Percentiles rank a stretch among this genome's conserved stretches.
phyloP scores from a whole-genome alignment of 2,329 filamentous ascomycete species.

The Berkeleyomyces basicola region DNA sequence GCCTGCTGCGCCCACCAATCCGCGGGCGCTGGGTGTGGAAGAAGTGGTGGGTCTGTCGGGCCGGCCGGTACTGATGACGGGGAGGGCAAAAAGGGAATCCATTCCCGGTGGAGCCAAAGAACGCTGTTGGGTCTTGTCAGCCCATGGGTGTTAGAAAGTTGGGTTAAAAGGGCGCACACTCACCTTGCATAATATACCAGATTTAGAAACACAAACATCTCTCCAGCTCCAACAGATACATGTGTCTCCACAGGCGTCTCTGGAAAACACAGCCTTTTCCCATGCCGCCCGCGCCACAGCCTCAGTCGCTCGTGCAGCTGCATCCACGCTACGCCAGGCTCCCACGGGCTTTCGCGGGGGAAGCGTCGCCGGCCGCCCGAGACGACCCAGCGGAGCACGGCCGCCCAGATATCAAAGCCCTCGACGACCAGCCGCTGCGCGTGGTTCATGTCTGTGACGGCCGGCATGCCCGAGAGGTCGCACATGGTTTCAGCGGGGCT shows the following conservation, averaged over 20 bases:
- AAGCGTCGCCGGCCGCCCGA: conserved; percentile 28
- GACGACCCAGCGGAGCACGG: conserved; percentile 26
- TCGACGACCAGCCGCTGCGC: conserved; percentile 18
- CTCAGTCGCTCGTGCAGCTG: conserved; percentile 19
- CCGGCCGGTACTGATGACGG: conserved; percentile 21
- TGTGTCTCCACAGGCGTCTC: conserved; percentile 23
- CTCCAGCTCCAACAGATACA: conserved; percentile 24
- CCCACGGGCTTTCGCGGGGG: conserved; percentile 25
- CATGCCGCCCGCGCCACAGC: conserved; percentile 23
- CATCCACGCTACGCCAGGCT: conserved; percentile 22
- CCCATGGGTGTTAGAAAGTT: neutral
- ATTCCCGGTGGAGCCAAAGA: conserved; percentile 28
- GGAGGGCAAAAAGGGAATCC: conserved; percentile 27
- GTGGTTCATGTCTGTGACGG: conserved; percentile 20
- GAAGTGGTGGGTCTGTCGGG: conserved; percentile 25
- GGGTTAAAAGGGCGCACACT: neutral
- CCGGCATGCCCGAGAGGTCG: neutral
- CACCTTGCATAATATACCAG: conserved; percentile 28
- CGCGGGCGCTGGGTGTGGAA: conserved; percentile 23
- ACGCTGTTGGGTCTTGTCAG: conserved; percentile 17
- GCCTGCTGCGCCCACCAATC: conserved; percentile 27
- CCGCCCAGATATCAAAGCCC: conserved; percentile 29
- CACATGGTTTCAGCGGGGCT: neutral
- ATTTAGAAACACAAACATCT: conserved; percentile 28
- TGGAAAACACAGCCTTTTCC: conserved; percentile 23